Evolutionary conservation across 2,329 filamentous ascomycete genomes (phyloP).

Genomic region (Incumbomyces delicatus): DNA sequence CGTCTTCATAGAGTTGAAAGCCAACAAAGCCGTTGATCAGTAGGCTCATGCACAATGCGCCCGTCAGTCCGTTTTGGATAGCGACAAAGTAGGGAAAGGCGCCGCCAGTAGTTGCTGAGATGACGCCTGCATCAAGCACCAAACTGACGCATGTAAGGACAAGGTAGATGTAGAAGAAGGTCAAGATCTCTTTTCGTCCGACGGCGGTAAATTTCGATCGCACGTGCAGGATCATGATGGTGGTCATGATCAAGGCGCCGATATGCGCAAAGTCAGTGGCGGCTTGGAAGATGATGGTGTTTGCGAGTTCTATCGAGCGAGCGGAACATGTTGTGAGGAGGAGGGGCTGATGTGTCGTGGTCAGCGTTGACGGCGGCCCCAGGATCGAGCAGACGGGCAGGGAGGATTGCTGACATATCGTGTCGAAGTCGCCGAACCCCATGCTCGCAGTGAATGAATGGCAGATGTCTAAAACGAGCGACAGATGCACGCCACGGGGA

Average conservation of each 20-base stretch:
- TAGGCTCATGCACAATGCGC: constrained; percentile 76
- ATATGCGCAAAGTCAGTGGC: constrained; percentile 91
- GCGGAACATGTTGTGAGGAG: constrained; percentile 90
- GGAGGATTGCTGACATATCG: constrained; percentile 74
- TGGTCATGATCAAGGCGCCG: constrained; percentile 78
- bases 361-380: constrained; percentile 51
- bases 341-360: constrained; percentile 57
- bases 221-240: constrained; percentile 95
- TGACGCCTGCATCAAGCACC: constrained; percentile 83
- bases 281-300: constrained; percentile 96
- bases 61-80: constrained; percentile 73
- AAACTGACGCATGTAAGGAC: constrained; percentile 80
- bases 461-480: no score
- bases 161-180: constrained; percentile 97
- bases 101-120: constrained; percentile 62
- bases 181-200: constrained; percentile 62
- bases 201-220: constrained; percentile 97
- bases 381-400: constrained; percentile 81
- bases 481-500: no score
- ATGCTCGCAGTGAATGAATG: constrained; percentile 37
- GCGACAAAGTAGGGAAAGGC: constrained; percentile 88
- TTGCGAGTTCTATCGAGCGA: constrained; percentile 87
- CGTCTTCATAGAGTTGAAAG: constrained; percentile 96
- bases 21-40: constrained; percentile 97
- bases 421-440: constrained; percentile 83